Evolutionary conservation across 1,284 basidiomycete species (phyloP), one percentile per base, ranked within the genome.

Genomic region (Gomphus bonarii): DNA sequence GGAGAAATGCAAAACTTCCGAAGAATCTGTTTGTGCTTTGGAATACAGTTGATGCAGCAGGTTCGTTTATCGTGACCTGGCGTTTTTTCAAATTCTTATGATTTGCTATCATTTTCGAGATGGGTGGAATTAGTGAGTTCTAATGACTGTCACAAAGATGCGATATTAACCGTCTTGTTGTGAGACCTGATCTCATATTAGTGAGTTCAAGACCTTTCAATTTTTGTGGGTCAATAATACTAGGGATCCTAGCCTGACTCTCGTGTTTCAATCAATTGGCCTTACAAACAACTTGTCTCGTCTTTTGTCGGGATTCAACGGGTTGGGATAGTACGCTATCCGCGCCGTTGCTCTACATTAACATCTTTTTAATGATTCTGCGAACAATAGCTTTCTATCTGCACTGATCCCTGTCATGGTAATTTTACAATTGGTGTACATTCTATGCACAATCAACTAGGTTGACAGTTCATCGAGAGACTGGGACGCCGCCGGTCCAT

Each of bases 41-140:
- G 79, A 52, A 76, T 78, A 50, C 85, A 87, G 62, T 81, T 80
- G 63, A 85, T 87, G 70, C 83, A 88, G 66, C 85, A 88, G 53
- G 57, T 58, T 14, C 43, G 52, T 38, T 9, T 35, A 35, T 38
- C 22, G 7, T 48, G 3, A 2, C 20, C 35, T 8, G 10, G 14
- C 5, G 1, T 8, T 54, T 10, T 22, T 1, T n/a, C 25, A 30
- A 28, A 22, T 52, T n/a, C 22, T 52, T 40, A 12, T 38, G 25
- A 38, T 35, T n/a, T 33, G 14, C 8, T 28, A 36, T 42, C 1
- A 28, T 49, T 10, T 4, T 25, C n/a, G n/a, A 42, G 57, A 54
- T 54, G 57, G 54, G 52, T 28, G 57, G 57, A 10, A 55, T 58
- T 2, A 58, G 54, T 58, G 22, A 22, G 57, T 49, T 20, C 10